Base-by-base conservation (phyloP, 2,329 filamentous ascomycete species). In the Aspergillus versicolor region DNA sequence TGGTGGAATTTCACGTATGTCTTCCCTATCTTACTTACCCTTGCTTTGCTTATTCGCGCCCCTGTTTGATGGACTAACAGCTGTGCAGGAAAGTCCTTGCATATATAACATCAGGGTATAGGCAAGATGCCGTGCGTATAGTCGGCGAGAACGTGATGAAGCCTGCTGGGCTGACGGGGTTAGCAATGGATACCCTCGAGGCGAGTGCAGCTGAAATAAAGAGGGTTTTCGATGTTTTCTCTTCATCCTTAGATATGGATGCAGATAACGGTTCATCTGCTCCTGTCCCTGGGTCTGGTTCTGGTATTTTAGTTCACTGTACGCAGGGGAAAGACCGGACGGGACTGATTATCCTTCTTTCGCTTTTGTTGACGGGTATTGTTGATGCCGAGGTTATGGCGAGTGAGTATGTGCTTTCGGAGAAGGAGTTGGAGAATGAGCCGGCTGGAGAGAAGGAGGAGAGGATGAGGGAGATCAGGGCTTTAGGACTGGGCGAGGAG, bases 241-340 rank as follows among this genome's bases (percentile, higher is more conserved):
- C 21, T 12, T 15, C 45, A 13, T 34, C 45, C 15, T 12, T 11
- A 15, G 30, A 37, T 12, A 6, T 19, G 13, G 30, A 34, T n/a
- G n/a, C 17, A 19, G 30, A n/a, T 24, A 11, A n/a, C 13, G n/a
- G 24, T 21, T 22, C 9, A 21, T 17, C 24, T 9, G 70, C 79
- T 13, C 38, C 46, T 38, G 32, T 5, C 2, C 7, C 48, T n/a
- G 8, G 11, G 9, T n/a, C 49, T 24, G 50, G 27, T 8, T n/a
- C 49, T 24, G 50, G 27, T 8, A 73, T 87, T 1, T 70, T 96
- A 7, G 76, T 94, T 2, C 91, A 96, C 73, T 96, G 92, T 73
- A 94, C 91, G 0, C 91, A 95, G 67, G 92, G 92, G 57, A 96
- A 96, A 70, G 92, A 96, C 68, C 84, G 92, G 2, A 92, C 86